Evolutionary conservation across 257 asterid genomes (phyloP).

Genomic region (Solanum sitiens): DNA sequence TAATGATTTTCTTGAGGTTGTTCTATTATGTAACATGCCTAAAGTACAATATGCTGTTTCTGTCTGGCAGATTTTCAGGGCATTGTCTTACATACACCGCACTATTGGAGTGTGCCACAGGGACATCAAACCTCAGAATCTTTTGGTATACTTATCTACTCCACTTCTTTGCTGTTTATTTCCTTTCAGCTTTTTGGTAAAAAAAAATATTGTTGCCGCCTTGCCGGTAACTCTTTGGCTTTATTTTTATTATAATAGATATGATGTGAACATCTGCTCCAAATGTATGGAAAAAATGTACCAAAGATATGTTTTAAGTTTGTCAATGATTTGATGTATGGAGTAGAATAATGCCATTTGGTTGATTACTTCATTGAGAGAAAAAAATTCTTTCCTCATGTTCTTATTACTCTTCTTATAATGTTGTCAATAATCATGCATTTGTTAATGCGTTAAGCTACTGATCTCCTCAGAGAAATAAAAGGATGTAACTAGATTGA

Average conservation of each 20-base stretch:
- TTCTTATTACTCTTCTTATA: not conserved
- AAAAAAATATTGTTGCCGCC: not conserved
- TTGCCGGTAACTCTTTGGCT: not conserved
- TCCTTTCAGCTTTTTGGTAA: not conserved
- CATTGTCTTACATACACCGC: conserved; percentile 82
- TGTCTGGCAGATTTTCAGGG: conserved; percentile 77
- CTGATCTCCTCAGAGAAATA: not conserved
- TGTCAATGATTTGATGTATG: not conserved
- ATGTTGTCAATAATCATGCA: not conserved
- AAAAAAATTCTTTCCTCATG: not conserved
- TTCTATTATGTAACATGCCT: not conserved
- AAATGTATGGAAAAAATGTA: not conserved
- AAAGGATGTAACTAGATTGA: not conserved
- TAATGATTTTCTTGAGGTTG: not conserved
- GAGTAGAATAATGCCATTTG: not conserved
- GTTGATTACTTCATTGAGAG: not conserved
- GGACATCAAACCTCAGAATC: conserved; percentile 97
- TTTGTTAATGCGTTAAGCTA: not conserved
- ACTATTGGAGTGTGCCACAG: conserved; percentile 90
- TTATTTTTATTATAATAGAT: not conserved
- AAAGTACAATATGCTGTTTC: conserved; percentile 3
- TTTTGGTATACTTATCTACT: conserved; percentile 47
- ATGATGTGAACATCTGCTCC: not conserved
- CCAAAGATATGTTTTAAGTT: not conserved
- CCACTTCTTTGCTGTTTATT: not conserved